A percentile compares a stretch with the other conserved stretches of the same genome.
These are phyloP conservation scores for Rhinocladiella mackenziei DNA, from an alignment of 2,329 filamentous ascomycete species.

Conservation along the genomic window DNA sequence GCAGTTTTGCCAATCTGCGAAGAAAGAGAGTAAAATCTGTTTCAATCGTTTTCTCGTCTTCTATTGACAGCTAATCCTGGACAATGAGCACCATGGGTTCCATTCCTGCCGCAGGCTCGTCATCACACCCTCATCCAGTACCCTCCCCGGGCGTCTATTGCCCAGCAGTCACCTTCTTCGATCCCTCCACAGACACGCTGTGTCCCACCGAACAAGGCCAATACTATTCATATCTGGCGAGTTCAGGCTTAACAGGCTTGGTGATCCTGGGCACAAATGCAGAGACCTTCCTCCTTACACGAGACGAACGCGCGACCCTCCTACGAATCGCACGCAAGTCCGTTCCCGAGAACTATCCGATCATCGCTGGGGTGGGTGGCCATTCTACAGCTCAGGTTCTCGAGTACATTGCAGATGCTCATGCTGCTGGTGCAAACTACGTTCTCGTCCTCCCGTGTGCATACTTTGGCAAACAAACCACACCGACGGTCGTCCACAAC, in stretches of 20 bases:
- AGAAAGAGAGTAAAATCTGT: not conserved
- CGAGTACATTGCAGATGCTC: constrained; percentile 56
- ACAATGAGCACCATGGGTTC: constrained; percentile 21
- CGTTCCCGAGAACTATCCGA: constrained; percentile 48
- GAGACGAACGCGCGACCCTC: constrained; percentile 54
- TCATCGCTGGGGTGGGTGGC: constrained; percentile 61
- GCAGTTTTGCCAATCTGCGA: too few relatives aligned
- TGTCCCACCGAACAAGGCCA: constrained; percentile 47
- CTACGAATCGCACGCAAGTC: constrained; percentile 52
- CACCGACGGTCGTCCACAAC: constrained; percentile 51
- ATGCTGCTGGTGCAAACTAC: constrained; percentile 59
- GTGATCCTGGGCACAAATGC: constrained; percentile 55
- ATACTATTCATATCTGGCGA: constrained; percentile 51
- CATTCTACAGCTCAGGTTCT: constrained; percentile 62
- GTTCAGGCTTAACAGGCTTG: constrained; percentile 49
- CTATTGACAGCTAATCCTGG: not conserved
- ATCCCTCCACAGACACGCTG: constrained; percentile 47
- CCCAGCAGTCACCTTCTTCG: constrained; percentile 53
- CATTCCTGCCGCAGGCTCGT: constrained; percentile 4
- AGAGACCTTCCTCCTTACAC: constrained; percentile 54
- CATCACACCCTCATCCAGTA: constrained; percentile 21
- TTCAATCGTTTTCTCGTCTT: not conserved
- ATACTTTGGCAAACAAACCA: constrained; percentile 62
- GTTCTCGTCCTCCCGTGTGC: constrained; percentile 58
- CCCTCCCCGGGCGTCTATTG: constrained; percentile 48